These are phyloP conservation scores for Kurtzmaniella fragi DNA, from an alignment of 805 yeast genomes.

Conservation along the genomic window DNA sequence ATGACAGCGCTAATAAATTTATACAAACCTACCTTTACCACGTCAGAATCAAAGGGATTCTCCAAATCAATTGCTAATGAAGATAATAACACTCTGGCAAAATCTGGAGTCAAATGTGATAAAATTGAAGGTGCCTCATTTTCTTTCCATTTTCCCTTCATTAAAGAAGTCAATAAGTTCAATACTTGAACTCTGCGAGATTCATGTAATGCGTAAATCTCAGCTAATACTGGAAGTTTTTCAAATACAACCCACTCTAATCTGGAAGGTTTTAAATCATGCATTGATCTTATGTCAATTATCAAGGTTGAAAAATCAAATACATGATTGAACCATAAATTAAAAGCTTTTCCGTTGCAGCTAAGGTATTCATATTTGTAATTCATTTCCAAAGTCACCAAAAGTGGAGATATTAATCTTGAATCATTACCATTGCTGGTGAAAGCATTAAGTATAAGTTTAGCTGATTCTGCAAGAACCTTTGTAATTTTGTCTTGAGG, in stretches of 20 bases:
- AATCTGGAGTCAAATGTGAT: constrained; percentile 70
- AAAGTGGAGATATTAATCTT: too few relatives aligned
- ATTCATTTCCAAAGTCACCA: too few relatives aligned
- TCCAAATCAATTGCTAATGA: constrained; percentile 58
- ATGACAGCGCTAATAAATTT: constrained; percentile 64
- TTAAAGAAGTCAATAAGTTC: constrained; percentile 51
- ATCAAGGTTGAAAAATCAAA: constrained; percentile 55
- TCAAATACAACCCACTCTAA: constrained; percentile 60
- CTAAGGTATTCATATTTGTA: too few relatives aligned
- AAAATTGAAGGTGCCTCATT: constrained; percentile 57
- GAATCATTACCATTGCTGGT: too few relatives aligned
- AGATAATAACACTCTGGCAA: constrained; percentile 55
- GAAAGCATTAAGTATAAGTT: constrained; percentile 36
- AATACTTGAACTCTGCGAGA: constrained; percentile 48
- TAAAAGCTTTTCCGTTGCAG: too few relatives aligned
- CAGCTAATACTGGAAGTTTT: constrained; percentile 52
- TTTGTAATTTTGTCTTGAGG: constrained; percentile 35
- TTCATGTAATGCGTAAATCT: constrained; percentile 48
- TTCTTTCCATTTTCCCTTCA: constrained; percentile 45
- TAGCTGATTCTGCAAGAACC: constrained; percentile 48
- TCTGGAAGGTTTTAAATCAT: constrained; percentile 50
- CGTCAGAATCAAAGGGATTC: constrained; percentile 48
- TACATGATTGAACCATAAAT: constrained; percentile 26
- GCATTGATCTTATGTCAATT: constrained; percentile 50
- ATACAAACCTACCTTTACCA: constrained; percentile 51